A percentile compares a stretch with the other conserved stretches of the same genome.
Conservation (phyloP, 345 rosid species). For the Euclidium syriacum region DNA sequence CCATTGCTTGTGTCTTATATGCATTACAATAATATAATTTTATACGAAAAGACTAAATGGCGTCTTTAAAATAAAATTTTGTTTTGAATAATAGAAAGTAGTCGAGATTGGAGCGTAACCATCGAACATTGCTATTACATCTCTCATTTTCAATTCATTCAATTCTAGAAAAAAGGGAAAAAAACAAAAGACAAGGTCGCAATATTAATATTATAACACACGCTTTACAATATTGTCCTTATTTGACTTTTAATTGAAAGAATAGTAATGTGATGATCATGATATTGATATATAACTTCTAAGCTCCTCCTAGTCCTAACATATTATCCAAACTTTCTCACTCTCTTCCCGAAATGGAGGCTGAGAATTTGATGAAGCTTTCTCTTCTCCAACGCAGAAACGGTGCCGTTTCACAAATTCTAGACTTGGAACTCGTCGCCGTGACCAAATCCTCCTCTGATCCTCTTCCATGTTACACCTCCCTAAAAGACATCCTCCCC, state of each 20-base stretch:
- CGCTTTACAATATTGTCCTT: slow-evolving; percentile 7
- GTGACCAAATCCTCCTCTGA: slow-evolving; percentile 21
- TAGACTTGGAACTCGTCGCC: slow-evolving; percentile 36
- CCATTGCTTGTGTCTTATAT: not conserved
- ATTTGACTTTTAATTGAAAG: slow-evolving; percentile 19
- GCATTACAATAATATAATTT: not conserved
- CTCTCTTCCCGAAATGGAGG: slow-evolving; percentile 16
- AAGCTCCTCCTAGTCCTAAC: not conserved
- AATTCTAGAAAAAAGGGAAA: not conserved
- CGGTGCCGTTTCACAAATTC: slow-evolving; percentile 18
- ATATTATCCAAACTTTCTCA: not conserved
- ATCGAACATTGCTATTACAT: not conserved
- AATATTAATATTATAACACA: not conserved
- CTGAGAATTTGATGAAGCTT: slow-evolving; percentile 10
- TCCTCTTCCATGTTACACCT: slow-evolving; percentile 46
- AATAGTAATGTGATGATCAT: slow-evolving; percentile 4
- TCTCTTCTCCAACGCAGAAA: slow-evolving; percentile 31
- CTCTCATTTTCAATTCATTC: not conserved
- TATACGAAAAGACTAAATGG: not conserved
- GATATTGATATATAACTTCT: not conserved
- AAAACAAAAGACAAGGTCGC: not conserved
- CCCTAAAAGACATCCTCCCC: slow-evolving; percentile 74
- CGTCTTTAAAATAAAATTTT: not conserved
- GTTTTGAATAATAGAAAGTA: slow-evolving; percentile 13
- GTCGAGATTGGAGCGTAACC: slow-evolving; percentile 22